phyloP scores from a whole-genome alignment of 1,284 basidiomycete species.

The Psilocybe mexicana region DNA sequence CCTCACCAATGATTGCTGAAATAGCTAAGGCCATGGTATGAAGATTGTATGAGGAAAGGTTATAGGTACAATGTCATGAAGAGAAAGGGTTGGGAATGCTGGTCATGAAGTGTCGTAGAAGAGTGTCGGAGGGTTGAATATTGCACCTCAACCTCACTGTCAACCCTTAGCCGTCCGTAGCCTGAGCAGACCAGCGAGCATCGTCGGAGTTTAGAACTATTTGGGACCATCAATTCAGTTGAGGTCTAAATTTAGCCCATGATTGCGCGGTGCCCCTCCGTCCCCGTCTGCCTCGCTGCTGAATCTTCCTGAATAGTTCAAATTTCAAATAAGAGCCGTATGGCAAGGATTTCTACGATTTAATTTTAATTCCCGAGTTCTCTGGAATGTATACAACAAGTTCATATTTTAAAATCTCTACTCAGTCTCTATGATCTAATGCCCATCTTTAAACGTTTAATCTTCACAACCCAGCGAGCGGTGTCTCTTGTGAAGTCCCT shows the following conservation, averaged over 20 bases:
- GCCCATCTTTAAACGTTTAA: background rate
- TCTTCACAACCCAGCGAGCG: slow-evolving; percentile 11
- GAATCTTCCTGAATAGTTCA: too few relatives aligned
- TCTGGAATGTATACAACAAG: too few relatives aligned
- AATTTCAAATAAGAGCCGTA: too few relatives aligned
- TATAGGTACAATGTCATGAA: background rate
- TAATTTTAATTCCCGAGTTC: too few relatives aligned
- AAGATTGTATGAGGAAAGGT: background rate
- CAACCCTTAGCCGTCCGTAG: too few relatives aligned
- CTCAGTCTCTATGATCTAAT: background rate
- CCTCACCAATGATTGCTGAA: background rate
- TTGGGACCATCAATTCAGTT: background rate
- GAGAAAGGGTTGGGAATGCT: background rate
- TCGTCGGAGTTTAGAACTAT: background rate
- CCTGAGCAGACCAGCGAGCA: background rate
- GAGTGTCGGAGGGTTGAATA: background rate
- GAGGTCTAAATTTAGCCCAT: background rate
- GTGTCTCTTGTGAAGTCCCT: slow-evolving; percentile 33
- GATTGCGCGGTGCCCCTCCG: background rate
- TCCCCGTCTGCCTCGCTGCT: background rate
- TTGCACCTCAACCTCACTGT: background rate
- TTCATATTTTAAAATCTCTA: too few relatives aligned
- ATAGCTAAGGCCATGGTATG: background rate
- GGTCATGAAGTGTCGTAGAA: background rate
- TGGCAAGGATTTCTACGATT: too few relatives aligned